Conservation (phyloP, 805 yeast species). For the Candida vartiovaarae region DNA sequence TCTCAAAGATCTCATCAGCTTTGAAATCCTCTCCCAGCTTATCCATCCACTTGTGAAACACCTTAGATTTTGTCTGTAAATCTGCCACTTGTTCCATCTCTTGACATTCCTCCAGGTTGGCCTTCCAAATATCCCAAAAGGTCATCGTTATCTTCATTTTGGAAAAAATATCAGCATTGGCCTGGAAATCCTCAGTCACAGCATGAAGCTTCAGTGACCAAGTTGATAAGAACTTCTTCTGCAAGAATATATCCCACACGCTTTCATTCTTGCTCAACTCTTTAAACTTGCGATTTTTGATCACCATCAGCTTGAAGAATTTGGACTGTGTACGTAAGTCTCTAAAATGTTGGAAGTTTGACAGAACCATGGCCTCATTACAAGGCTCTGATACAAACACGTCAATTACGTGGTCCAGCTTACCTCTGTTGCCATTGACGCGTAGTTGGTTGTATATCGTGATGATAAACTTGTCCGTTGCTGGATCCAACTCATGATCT, state of each 20-base stretch:
- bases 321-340: conserved; percentile 4
- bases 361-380: conserved; percentile 21
- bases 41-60: conserved; percentile 13
- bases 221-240: conserved; percentile 10
- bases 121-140: conserved; percentile 17
- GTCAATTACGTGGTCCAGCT: conserved; percentile 14
- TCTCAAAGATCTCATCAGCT: conserved; percentile 5
- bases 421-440: conserved; percentile 1
- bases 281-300: conserved; percentile 12
- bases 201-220: conserved; percentile 9
- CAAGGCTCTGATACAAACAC: conserved; percentile 16
- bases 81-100: conserved; percentile 10
- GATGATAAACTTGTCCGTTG: conserved; percentile 16
- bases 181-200: conserved; percentile 12
- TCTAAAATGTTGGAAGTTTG: conserved; percentile 14
- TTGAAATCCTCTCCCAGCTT: conserved; percentile 1
- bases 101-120: conserved; percentile 7
- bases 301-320: conserved; percentile 15
- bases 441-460: conserved; percentile 19
- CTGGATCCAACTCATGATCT: conserved; percentile 12
- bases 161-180: conserved; percentile 16
- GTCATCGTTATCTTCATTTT: conserved; percentile 10
- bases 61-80: conserved; percentile 8
- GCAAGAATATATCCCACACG: conserved; percentile 14
- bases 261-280: conserved; percentile 12